Conservation (phyloP, 2,329 filamentous ascomycete genomes). For the Claviceps purpurea region DNA sequence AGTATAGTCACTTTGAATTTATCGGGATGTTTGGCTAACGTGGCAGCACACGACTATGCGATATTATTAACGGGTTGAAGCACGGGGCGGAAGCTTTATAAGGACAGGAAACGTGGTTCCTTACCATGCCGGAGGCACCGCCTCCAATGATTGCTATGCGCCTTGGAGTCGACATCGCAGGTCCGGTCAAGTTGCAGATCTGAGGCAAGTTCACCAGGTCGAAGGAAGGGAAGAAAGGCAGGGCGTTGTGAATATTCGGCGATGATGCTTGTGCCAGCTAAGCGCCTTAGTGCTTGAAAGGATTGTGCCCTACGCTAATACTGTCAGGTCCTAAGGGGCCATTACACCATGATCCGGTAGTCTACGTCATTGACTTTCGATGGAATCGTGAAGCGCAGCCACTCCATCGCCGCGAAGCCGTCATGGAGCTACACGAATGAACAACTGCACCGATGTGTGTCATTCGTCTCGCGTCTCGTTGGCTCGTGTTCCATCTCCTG, state of each 20-base stretch:
- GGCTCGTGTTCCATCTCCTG: background rate
- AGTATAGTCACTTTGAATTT: constrained; percentile 53
- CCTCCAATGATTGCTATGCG: constrained; percentile 47
- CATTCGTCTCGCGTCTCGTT: background rate
- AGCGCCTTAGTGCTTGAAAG: background rate
- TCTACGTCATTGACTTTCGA: constrained; percentile 10
- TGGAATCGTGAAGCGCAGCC: background rate
- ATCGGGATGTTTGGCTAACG: constrained; percentile 50
- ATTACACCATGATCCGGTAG: background rate
- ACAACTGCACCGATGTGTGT: background rate
- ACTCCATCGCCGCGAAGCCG: background rate
- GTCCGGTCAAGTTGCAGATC: background rate
- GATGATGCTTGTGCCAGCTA: background rate
- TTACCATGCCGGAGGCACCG: constrained; percentile 48
- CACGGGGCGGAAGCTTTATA: no score
- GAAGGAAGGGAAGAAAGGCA: background rate
- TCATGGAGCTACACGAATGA: background rate
- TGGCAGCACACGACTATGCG: constrained; percentile 47
- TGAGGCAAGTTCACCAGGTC: background rate
- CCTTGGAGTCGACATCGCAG: constrained; percentile 18
- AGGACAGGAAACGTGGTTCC: background rate
- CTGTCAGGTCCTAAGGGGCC: background rate
- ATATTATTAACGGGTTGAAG: background rate
- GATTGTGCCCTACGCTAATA: background rate
- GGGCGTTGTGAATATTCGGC: no score